Conservation (phyloP, 306 rosid genomes). For the Vicia villosa region DNA sequence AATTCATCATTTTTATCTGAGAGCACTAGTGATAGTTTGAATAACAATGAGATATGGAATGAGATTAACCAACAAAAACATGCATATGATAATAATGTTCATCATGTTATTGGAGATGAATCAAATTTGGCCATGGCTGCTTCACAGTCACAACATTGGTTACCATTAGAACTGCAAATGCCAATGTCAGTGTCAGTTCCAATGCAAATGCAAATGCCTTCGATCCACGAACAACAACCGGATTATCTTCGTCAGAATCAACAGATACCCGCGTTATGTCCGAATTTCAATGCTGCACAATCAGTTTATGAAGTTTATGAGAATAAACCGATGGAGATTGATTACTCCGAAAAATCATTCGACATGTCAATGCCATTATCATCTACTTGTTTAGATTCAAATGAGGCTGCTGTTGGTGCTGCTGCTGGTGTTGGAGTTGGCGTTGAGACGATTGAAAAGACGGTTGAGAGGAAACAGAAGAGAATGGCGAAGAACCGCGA, state of each 20-base stretch:
- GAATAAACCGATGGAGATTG: conserved; percentile 34
- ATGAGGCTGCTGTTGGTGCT: neutral
- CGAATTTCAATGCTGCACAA: conserved; percentile 20
- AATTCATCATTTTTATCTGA: conserved; percentile 31
- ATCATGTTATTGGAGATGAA: conserved; percentile 28
- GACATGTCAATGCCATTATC: conserved; percentile 22
- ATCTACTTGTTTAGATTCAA: conserved; percentile 40
- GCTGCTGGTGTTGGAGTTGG: neutral
- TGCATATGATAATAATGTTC: conserved; percentile 10
- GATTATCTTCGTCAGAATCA: conserved; percentile 10
- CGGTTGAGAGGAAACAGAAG: conserved; percentile 54
- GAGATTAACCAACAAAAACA: conserved; percentile 34
- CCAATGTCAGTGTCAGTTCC: conserved; percentile 5
- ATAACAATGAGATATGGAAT: conserved; percentile 37
- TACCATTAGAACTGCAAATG: conserved; percentile 40
- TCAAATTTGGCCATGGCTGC: conserved; percentile 37
- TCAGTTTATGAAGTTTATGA: conserved; percentile 40
- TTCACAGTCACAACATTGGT: conserved; percentile 47
- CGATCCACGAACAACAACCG: conserved; percentile 27
- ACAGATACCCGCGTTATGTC: neutral
- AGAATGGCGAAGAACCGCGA: conserved; percentile 74
- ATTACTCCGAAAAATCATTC: conserved; percentile 43
- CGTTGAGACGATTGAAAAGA: conserved; percentile 44
- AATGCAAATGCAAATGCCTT: conserved; percentile 32
- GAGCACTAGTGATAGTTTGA: conserved; percentile 30